A percentile compares a stretch with the other conserved stretches of the same genome.
These are phyloP conservation scores for Luffa acutangula DNA, from an alignment of 306 rosid genomes.

Conservation along the genomic window DNA sequence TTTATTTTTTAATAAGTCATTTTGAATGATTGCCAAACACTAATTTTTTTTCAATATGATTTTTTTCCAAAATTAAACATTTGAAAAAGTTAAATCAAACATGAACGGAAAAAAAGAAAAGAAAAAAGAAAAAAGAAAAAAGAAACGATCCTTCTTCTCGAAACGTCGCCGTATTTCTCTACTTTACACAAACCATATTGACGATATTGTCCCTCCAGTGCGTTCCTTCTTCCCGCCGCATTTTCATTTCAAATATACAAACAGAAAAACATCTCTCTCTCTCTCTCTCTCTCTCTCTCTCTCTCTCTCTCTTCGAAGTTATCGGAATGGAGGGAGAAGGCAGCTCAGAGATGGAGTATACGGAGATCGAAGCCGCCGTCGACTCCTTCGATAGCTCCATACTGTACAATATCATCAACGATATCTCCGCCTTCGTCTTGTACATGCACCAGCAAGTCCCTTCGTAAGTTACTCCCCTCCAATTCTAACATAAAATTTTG, in stretches of 20 bases:
- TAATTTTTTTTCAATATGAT: too few relatives aligned
- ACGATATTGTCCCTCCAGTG: background rate
- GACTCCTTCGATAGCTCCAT: conserved; percentile 34
- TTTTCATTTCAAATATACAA: background rate
- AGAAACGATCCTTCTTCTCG: too few relatives aligned
- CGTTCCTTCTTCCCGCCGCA: background rate
- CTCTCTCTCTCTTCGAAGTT: background rate
- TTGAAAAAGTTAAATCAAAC: too few relatives aligned
- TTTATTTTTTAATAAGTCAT: too few relatives aligned
- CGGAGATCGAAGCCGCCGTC: conserved; percentile 33
- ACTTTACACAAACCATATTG: background rate
- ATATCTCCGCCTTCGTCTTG: conserved; percentile 56
- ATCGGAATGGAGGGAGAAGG: conserved; percentile 9
- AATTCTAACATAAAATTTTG: background rate
- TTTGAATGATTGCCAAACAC: too few relatives aligned
- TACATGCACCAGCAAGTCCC: conserved; percentile 95
- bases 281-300: background rate
- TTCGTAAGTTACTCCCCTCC: conserved; percentile 33
- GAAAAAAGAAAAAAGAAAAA: too few relatives aligned
- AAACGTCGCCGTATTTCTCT: too few relatives aligned
- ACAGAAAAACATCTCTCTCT: background rate
- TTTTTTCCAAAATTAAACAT: too few relatives aligned
- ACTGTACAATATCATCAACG: conserved; percentile 59
- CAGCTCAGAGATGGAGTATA: conserved; percentile 14
- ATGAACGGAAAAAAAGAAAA: too few relatives aligned